Evolutionary conservation across 805 yeast genomes (phyloP), one percentile per base, ranked within the genome.

Genomic region (Candida multigemmis): DNA sequence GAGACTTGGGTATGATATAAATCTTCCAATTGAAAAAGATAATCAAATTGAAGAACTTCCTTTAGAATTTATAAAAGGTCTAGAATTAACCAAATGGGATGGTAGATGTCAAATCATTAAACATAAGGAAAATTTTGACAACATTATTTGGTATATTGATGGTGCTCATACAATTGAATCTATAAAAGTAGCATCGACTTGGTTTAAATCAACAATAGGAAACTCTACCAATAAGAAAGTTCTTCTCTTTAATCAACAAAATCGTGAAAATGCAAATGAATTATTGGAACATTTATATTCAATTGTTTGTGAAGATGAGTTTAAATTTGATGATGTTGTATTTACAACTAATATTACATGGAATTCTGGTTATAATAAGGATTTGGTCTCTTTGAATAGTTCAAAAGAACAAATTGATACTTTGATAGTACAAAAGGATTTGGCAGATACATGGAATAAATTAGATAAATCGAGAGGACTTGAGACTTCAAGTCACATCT

Each of bases 91-190:
- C 1, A 56, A 64, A 23, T 91, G 97, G 96, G 91, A 91, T n/a
- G 99, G 99, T 1, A 65, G 99, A 40, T 89, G 97, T 42, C 96
- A 93, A 55, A 65, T 74, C 2, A 52, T 84, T 16, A 65, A 58
- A 14, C 59, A 60, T 14, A 53, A 56, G 10, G 56, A 60, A 14
- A 58, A 48, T 2, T 54, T 38, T 34, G 56, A 49, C 21, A 48
- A 54, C 3, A 53, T 78, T 11, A 70, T 68, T n/a, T 91, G 96
- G 94, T 77, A 57, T 37, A 55, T 89, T 10, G 99, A 91, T 55
- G 99, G 99, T 12, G 97, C 98, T 0, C 99, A 91, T 43, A 91
- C 98, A 0, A 57, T 68, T 24, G 99, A 91, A 44, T 82, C 95
- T 33, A 71, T 93, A 14, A 63, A 64, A 16, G 93, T 77, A n/a